Evolutionary conservation across 2,329 filamentous ascomycete genomes (phyloP).

Genomic region (Fusarium torulosum): DNA sequence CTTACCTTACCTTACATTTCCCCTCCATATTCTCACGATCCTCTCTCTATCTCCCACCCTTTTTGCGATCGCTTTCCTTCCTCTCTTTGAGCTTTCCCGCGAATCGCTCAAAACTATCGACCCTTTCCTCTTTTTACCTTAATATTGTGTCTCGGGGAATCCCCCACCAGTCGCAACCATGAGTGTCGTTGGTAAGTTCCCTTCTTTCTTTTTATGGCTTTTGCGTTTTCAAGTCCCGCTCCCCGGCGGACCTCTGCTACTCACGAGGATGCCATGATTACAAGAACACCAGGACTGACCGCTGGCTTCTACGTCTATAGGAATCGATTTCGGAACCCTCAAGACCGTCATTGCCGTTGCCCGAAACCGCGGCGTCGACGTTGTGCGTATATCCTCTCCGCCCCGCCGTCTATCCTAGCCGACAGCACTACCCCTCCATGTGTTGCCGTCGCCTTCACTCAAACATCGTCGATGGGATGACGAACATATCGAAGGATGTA

Average conservation of each 20-base stretch:
- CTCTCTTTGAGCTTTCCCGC: conserved; percentile 40
- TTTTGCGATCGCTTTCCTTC: conserved; percentile 38
- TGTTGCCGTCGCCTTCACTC: background rate
- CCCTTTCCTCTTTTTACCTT: conserved; percentile 28
- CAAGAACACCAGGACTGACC: conserved; percentile 36
- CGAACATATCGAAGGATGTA: background rate
- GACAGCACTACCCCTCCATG: conserved; percentile 29
- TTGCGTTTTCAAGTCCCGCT: conserved; percentile 1
- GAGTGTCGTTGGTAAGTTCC: conserved; percentile 65
- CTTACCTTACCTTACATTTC: conserved; percentile 22
- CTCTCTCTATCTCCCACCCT: conserved; percentile 25
- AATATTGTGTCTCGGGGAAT: conserved; percentile 44
- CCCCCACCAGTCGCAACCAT: conserved; percentile 57
- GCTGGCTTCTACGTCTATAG: conserved; percentile 55
- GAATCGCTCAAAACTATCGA: conserved; percentile 31
- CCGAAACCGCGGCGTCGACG: conserved; percentile 98
- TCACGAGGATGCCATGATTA: conserved; percentile 5
- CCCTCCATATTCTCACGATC: conserved; percentile 40
- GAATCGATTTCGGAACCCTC: conserved; percentile 94
- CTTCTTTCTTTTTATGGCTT: conserved; percentile 2
- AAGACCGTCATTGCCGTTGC: conserved; percentile 98
- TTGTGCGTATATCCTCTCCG: conserved; percentile 75
- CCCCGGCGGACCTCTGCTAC: background rate
- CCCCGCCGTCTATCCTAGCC: conserved; percentile 27
- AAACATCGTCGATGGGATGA: conserved; percentile 19